phyloP scores from a whole-genome alignment of 768 basidiomycete species.

The Lanmaoa pseudosensibilis region DNA sequence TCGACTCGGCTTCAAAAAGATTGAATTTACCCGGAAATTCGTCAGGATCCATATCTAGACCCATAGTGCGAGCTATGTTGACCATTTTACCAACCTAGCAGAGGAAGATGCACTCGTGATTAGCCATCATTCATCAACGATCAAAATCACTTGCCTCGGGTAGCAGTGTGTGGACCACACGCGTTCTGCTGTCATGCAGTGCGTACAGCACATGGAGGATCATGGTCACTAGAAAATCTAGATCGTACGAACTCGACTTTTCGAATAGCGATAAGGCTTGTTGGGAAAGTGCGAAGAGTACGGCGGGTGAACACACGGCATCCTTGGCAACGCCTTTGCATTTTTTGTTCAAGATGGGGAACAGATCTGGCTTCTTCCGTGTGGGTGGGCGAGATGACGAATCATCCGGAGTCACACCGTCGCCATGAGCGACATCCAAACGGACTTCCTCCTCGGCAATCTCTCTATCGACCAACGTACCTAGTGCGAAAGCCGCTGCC shows the following conservation, averaged over 20 bases:
- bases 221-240: slow-evolving; percentile 61
- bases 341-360: slow-evolving; percentile 18
- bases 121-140: slow-evolving; percentile 26
- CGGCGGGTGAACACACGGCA: slow-evolving; percentile 33
- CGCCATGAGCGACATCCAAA: slow-evolving; percentile 22
- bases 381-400: slow-evolving; percentile 23
- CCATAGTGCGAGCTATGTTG: slow-evolving; percentile 62
- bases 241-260: slow-evolving; percentile 43
- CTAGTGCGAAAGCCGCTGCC: slow-evolving; percentile 60
- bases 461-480: slow-evolving; percentile 42
- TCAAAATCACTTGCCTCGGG: slow-evolving; percentile 31
- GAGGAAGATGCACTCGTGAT: slow-evolving; percentile 10
- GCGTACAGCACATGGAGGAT: slow-evolving; percentile 55
- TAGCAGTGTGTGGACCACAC: slow-evolving; percentile 37
- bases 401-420: slow-evolving; percentile 20
- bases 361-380: slow-evolving; percentile 24
- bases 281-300: slow-evolving; percentile 47
- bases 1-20: slow-evolving; percentile 51
- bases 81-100: slow-evolving; percentile 67
- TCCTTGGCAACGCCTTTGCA: slow-evolving; percentile 33
- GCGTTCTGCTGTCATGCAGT: slow-evolving; percentile 50
- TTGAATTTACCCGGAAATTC: slow-evolving; percentile 47
- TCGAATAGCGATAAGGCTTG: slow-evolving; percentile 49
- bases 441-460: slow-evolving; percentile 29
- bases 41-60: slow-evolving; percentile 59